A percentile compares a stretch with the other conserved stretches of the same genome.
phyloP scores from a whole-genome alignment of 2,329 filamentous ascomycete genomes.

The Basipetospora chlamydospora region DNA sequence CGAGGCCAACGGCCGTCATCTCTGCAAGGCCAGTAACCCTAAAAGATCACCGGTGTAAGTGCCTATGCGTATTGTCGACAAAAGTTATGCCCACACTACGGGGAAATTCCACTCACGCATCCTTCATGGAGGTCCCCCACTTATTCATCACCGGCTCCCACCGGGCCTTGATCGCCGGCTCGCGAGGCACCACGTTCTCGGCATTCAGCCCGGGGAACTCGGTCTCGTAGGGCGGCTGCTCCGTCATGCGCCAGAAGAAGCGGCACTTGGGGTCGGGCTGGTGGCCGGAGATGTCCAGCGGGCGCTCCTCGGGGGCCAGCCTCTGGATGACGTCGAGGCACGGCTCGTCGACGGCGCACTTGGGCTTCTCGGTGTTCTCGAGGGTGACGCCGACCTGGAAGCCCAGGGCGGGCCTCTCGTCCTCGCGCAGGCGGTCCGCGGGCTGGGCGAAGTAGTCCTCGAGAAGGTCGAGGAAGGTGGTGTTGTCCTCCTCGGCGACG shows the following conservation, averaged over 20 bases:
- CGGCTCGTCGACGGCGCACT: slow-evolving; percentile 47
- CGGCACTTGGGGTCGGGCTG: slow-evolving; percentile 46
- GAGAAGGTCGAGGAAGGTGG: slow-evolving; percentile 43
- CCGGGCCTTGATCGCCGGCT: slow-evolving; percentile 29
- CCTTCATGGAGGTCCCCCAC: slow-evolving; percentile 47
- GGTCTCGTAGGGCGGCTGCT: slow-evolving; percentile 37
- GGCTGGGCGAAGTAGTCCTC: slow-evolving; percentile 51
- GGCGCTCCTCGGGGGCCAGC: slow-evolving; percentile 38
- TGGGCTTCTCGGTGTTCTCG: slow-evolving; percentile 48
- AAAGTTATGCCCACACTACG: too few relatives aligned
- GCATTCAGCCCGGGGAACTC: slow-evolving; percentile 41
- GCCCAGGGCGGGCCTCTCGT: slow-evolving; percentile 42
- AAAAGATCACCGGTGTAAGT: too few relatives aligned
- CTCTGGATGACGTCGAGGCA: slow-evolving; percentile 42
- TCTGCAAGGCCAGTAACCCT: slow-evolving; percentile 42
- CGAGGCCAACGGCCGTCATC: slow-evolving; percentile 43
- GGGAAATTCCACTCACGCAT: slow-evolving; percentile 41
- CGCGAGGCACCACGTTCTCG: slow-evolving; percentile 37
- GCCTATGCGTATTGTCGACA: too few relatives aligned
- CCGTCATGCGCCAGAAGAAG: slow-evolving; percentile 49
- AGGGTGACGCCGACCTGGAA: slow-evolving; percentile 50
- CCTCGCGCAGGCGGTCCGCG: slow-evolving; percentile 25
- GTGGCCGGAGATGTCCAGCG: slow-evolving; percentile 42
- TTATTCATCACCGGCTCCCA: slow-evolving; percentile 41
- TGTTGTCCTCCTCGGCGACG: slow-evolving; percentile 40